These are phyloP conservation scores for Hibiscus trionum DNA, from an alignment of 345 rosid genomes.

Conservation along the genomic window DNA sequence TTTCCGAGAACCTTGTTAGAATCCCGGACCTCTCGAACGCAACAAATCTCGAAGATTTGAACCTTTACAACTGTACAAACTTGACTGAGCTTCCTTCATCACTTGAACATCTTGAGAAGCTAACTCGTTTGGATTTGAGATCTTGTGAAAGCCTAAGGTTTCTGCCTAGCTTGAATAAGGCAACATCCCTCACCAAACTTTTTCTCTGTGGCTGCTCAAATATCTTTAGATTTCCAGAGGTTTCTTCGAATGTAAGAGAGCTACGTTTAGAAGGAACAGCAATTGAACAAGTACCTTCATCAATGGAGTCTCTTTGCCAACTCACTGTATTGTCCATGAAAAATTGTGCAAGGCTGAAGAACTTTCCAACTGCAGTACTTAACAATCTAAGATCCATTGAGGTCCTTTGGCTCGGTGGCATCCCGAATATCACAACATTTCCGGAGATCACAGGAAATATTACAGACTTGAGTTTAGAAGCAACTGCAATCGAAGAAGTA, in stretches of 20 bases:
- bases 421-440: neutral
- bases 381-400: neutral
- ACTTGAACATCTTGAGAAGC: neutral
- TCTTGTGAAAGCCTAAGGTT: neutral
- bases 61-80: neutral
- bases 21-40: neutral
- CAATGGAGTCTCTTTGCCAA: slow-evolving; percentile 6
- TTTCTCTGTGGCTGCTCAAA: slow-evolving; percentile 20
- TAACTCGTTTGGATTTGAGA: neutral
- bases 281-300: slow-evolving; percentile 24
- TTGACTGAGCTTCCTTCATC: neutral
- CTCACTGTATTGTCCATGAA: neutral
- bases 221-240: slow-evolving; percentile 16
- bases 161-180: slow-evolving; percentile 5
- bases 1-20: neutral
- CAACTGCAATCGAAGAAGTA: neutral
- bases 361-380: neutral
- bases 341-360: neutral
- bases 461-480: neutral
- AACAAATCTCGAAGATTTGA: neutral
- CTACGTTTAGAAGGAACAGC: slow-evolving; percentile 17
- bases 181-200: neutral
- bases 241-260: slow-evolving; percentile 13
- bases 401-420: neutral
- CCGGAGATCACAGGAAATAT: neutral